Evolutionary conservation across 495 filamentous ascomycete genomes (phyloP).

Genomic region (Aspergillus steynii): DNA sequence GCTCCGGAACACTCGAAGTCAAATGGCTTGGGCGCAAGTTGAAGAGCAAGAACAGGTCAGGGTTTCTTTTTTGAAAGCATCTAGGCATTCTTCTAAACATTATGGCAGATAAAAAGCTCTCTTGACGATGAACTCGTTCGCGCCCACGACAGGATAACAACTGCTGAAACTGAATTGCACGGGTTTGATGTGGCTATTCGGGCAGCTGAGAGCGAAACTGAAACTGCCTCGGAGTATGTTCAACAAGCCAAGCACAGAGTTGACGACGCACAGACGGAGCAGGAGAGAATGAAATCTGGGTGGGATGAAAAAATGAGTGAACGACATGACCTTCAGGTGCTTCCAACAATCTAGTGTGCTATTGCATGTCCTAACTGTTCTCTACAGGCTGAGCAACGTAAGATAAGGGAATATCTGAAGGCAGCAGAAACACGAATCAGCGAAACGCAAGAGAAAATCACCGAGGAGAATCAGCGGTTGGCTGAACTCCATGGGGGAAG

Average conservation of each 20-base stretch:
- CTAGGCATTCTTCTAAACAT: neutral
- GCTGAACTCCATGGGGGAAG: conserved; percentile 54
- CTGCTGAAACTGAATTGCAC: conserved; percentile 39
- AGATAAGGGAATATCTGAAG: conserved; percentile 48
- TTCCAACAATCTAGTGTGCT: neutral
- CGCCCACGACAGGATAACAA: conserved; percentile 41
- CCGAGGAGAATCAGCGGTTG: conserved; percentile 50
- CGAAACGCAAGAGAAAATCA: conserved; percentile 41
- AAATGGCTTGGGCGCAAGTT: conserved; percentile 76
- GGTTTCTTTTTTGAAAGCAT: neutral
- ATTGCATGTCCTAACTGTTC: neutral
- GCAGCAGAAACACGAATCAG: conserved; percentile 41
- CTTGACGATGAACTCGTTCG: conserved; percentile 34
- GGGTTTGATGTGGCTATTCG: conserved; percentile 44
- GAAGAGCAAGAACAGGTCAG: conserved; percentile 52
- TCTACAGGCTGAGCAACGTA: conserved; percentile 52
- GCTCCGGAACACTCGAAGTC: conserved; percentile 49
- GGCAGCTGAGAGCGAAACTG: conserved; percentile 44
- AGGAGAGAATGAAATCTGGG: conserved; percentile 38
- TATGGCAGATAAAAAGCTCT: conserved; percentile 35
- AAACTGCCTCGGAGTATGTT: conserved; percentile 56
- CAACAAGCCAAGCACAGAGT: conserved; percentile 51
- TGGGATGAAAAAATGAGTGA: conserved; percentile 42
- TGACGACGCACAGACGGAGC: conserved; percentile 44
- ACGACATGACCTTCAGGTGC: conserved; percentile 49